Percentiles rank a stretch among this genome's conserved stretches.
Evolutionary conservation across 192 early-diverging fungal genomes (phyloP).

Genomic region (Haplosporangium gracile): DNA sequence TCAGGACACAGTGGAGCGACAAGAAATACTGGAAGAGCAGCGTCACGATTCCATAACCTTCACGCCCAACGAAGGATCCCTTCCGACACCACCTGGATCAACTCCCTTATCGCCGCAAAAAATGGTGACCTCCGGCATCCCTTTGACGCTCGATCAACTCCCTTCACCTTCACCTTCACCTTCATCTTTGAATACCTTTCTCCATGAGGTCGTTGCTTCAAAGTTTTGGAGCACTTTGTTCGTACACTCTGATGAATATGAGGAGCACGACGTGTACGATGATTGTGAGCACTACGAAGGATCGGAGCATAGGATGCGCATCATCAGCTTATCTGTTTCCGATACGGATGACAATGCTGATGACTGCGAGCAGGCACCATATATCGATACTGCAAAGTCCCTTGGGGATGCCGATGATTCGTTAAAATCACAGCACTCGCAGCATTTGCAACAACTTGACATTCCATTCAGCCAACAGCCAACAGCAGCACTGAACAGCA

Average conservation of each 20-base stretch:
- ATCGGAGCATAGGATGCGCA: slow-evolving; percentile 36
- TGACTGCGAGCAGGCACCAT: background rate
- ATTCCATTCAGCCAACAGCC: background rate
- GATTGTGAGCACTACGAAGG: slow-evolving; percentile 43
- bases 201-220: background rate
- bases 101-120: slow-evolving; percentile 27
- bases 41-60: background rate
- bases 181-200: background rate
- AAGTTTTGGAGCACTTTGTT: background rate
- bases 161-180: background rate
- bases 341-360: slow-evolving; percentile 27
- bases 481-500: background rate
- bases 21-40: background rate
- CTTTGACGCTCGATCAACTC: background rate
- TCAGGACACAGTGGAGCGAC: background rate
- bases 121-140: slow-evolving; percentile 1
- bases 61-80: slow-evolving; percentile 9
- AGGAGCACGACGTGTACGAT: slow-evolving; percentile 34
- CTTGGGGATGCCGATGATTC: background rate
- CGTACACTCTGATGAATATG: slow-evolving; percentile 20
- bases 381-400: background rate
- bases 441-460: background rate
- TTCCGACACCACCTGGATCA: slow-evolving; percentile 47
- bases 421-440: background rate
- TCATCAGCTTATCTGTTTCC: slow-evolving; percentile 28